A percentile compares a stretch with the other conserved stretches of the same genome.
phyloP scores from a whole-genome alignment of 768 basidiomycete species.

The Trametes elegans region DNA sequence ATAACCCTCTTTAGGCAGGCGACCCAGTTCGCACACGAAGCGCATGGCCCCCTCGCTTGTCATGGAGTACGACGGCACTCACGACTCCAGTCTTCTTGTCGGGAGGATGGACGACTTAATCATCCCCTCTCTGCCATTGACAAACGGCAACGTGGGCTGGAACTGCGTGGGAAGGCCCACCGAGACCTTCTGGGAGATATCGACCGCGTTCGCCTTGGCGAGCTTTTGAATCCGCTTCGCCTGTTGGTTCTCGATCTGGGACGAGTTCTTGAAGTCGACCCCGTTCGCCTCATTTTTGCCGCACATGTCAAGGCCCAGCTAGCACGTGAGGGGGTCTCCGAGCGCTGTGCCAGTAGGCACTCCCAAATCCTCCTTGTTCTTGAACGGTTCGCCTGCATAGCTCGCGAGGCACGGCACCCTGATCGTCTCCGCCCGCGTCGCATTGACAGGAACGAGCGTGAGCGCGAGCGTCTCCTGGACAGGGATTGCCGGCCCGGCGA shows the following conservation, averaged over 20 bases:
- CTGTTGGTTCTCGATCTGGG: too few relatives aligned
- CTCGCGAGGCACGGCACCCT: slow-evolving; percentile 50
- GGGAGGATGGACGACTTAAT: slow-evolving; percentile 57
- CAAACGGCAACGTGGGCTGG: slow-evolving; percentile 44
- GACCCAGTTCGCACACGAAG: too few relatives aligned
- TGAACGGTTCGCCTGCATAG: slow-evolving; percentile 48
- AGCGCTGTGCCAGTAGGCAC: slow-evolving; percentile 7
- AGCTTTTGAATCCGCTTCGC: slow-evolving; percentile 19
- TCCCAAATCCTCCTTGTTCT: slow-evolving; percentile 50
- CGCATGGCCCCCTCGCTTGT: not conserved
- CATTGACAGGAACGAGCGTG: slow-evolving; percentile 43
- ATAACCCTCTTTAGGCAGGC: too few relatives aligned
- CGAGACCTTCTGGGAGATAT: slow-evolving; percentile 35
- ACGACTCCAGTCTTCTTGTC: slow-evolving; percentile 60
- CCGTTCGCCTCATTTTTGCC: slow-evolving; percentile 52
- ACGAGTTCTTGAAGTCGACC: slow-evolving; percentile 35
- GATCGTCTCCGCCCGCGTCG: slow-evolving; percentile 47
- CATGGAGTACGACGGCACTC: slow-evolving; percentile 26
- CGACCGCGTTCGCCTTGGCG: slow-evolving; percentile 40
- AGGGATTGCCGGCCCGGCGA: slow-evolving; percentile 55
- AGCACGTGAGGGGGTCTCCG: too few relatives aligned
- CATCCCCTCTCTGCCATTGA: slow-evolving; percentile 47
- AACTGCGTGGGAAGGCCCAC: slow-evolving; percentile 47
- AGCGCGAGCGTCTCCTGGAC: slow-evolving; percentile 47
- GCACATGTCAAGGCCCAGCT: slow-evolving; percentile 64